A percentile compares a stretch with the other conserved stretches of the same genome.
phyloP scores from a whole-genome alignment of 805 yeast genomes.

The Lipomyces spencermartinsiae region DNA sequence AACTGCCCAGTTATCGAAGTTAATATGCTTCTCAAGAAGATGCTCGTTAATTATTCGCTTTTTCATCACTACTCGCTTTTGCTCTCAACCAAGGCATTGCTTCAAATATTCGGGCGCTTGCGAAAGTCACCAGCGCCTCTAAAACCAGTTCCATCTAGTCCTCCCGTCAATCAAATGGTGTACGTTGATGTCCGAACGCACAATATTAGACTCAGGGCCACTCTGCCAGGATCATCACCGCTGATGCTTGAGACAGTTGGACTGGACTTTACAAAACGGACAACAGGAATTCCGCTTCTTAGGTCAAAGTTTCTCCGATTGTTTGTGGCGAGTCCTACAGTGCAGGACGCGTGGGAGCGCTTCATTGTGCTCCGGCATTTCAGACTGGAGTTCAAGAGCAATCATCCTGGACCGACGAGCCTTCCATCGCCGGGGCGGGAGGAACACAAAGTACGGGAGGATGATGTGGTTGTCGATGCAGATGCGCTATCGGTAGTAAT shows the following conservation, averaged over 20 bases:
- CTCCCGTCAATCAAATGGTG: constrained; percentile 11
- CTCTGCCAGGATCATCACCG: constrained; percentile 56
- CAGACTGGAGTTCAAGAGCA: constrained; percentile 37
- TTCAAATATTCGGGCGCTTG: constrained; percentile 13
- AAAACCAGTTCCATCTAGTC: not conserved
- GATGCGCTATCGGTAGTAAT: constrained; percentile 50
- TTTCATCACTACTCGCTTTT: constrained; percentile 33
- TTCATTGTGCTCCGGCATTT: constrained; percentile 44
- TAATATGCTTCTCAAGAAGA: constrained; percentile 39
- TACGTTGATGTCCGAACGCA: constrained; percentile 45
- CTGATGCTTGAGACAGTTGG: constrained; percentile 55
- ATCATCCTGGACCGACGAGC: not conserved
- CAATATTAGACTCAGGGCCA: constrained; percentile 46
- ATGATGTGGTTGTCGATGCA: constrained; percentile 42
- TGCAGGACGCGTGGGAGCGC: constrained; percentile 48
- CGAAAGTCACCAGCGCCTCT: not conserved
- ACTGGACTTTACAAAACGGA: constrained; percentile 43
- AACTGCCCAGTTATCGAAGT: constrained; percentile 33
- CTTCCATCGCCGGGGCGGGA: not conserved
- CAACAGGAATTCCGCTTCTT: constrained; percentile 44
- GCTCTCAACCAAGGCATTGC: constrained; percentile 31
- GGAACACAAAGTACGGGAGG: constrained; percentile 21
- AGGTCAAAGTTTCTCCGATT: constrained; percentile 51
- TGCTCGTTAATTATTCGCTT: constrained; percentile 40
- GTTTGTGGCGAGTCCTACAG: constrained; percentile 59